Evolutionary conservation across 2,329 filamentous ascomycete genomes (phyloP), one percentile per base, ranked within the genome.

Genomic region (Venturia pyrina): DNA sequence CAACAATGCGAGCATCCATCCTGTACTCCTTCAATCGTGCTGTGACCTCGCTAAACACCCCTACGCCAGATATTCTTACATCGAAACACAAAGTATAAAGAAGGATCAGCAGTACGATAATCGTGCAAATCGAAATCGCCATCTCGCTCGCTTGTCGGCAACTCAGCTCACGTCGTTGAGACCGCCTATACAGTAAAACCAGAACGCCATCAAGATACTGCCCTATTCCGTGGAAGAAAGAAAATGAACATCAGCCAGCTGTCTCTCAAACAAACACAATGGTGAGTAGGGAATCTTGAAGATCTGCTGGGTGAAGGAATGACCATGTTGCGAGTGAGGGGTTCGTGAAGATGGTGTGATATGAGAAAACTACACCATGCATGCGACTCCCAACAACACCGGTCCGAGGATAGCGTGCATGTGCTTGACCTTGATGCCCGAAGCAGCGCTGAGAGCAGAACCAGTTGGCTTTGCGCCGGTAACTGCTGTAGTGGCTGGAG

Each of bases 161-260:
- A 21, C 53, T 59, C 53, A 59, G 5, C 15, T 59, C 53, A 32
- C 53, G 53, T 59, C 53, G 28, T 59, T 59, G 28, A 59, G 53
- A 10, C 53, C 53, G 15, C 63, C 63, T 24, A 60, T 43, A 50
- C 63, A 65, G 21, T 57, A 65, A 37, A 65, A 65, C 63, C 63
- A 65, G 50, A 57, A 65, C 63, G 63, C 63, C 63, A 65, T 65
- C 41, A 65, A 37, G 8, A 59, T 34, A 59, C 63, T 65, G 32
- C 43, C 63, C 63, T 65, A 46, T 4, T 28, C 48, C 53, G 19
- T 5, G 21, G 37, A 40, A 59, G 40, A n/a, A 56, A 59, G 19
- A 59, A 11, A 48, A 60, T 64, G 60, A 24, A 62, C 34, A 63
- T 64, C 62, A 64, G 62, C 62, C 24, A 44, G 43, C 13, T 62